A percentile compares a stretch with the other conserved stretches of the same genome.
Evolutionary conservation across 2,329 filamentous ascomycete species (phyloP).

Genomic region (Penicillium vulpinum): DNA sequence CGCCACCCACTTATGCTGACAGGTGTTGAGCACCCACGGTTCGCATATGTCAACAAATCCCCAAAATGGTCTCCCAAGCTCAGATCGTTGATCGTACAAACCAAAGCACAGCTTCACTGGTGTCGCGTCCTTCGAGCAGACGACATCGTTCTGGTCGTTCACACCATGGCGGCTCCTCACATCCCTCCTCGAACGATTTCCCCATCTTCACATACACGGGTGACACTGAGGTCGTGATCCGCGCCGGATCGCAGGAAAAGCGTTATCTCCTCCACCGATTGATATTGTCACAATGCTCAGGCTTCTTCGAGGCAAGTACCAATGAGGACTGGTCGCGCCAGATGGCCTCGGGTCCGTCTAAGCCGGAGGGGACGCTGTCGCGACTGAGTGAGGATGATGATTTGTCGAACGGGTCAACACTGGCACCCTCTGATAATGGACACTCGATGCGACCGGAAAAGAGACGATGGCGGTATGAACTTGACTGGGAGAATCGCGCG

Average conservation of each 20-base stretch:
- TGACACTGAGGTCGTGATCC: conserved; percentile 86
- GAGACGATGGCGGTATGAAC: conserved; percentile 80
- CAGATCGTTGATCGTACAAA: conserved; percentile 54
- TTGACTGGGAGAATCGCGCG: conserved; percentile 70
- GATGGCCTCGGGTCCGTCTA: conserved; percentile 46
- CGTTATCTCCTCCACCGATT: conserved; percentile 84
- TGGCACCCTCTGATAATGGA: conserved; percentile 41
- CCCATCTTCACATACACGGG: conserved; percentile 86
- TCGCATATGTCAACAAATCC: conserved; percentile 6
- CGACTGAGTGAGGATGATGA: conserved; percentile 40
- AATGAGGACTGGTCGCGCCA: conserved; percentile 71
- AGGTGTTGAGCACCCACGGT: conserved; percentile 14
- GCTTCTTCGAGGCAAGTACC: conserved; percentile 82
- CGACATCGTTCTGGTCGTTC: conserved; percentile 77
- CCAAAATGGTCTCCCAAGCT: conserved; percentile 44
- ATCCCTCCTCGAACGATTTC: conserved; percentile 82
- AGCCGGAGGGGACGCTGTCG: conserved; percentile 39
- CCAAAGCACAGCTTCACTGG: conserved; percentile 62
- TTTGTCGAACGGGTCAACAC: conserved; percentile 38
- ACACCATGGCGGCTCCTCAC: conserved; percentile 70
- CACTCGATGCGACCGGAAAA: conserved; percentile 47
- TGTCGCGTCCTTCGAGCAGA: conserved; percentile 64
- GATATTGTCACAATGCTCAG: conserved; percentile 84
- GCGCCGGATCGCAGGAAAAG: conserved; percentile 68
- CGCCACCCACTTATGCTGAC: conserved; percentile 9